Evolutionary conservation across 345 rosid species (phyloP).

Genomic region (Ceriops decandra): DNA sequence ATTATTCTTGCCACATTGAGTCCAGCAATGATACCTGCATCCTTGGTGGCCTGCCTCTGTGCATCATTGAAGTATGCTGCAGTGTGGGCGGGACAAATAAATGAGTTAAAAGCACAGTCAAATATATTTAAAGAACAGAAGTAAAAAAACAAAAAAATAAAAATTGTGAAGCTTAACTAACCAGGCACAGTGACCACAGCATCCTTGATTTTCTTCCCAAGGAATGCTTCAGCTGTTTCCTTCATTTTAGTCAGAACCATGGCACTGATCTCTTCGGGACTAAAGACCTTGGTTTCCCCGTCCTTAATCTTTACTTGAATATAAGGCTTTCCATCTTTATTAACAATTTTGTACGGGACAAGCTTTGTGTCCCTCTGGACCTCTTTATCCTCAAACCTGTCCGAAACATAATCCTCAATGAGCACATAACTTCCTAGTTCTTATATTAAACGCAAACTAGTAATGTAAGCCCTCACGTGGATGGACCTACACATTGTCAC

Average conservation of each 20-base stretch:
- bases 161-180: constrained; percentile 22
- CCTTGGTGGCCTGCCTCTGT: constrained; percentile 98
- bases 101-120: not conserved
- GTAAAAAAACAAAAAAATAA: not conserved
- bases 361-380: constrained; percentile 93
- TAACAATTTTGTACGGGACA: constrained; percentile 85
- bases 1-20: constrained; percentile 95
- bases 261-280: constrained; percentile 95
- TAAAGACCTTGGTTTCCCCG: constrained; percentile 92
- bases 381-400: constrained; percentile 86
- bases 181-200: constrained; percentile 99
- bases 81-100: constrained; percentile 7
- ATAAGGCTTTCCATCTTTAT: constrained; percentile 90
- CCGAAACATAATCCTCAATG: constrained; percentile 10
- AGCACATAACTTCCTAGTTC: not conserved
- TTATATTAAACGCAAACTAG: not conserved
- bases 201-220: constrained; percentile 98
- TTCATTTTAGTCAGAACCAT: constrained; percentile 90
- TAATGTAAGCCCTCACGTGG: too few relatives aligned
- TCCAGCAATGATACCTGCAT: constrained; percentile 92
- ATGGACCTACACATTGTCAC: too few relatives aligned
- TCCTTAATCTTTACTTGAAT: constrained; percentile 86
- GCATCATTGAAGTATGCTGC: constrained; percentile 99
- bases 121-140: not conserved
- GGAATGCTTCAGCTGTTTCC: constrained; percentile 97